Evolutionary conservation across 768 basidiomycete species (phyloP), one percentile per base, ranked within the genome.

Genomic region (Lactifluus pinguis): DNA sequence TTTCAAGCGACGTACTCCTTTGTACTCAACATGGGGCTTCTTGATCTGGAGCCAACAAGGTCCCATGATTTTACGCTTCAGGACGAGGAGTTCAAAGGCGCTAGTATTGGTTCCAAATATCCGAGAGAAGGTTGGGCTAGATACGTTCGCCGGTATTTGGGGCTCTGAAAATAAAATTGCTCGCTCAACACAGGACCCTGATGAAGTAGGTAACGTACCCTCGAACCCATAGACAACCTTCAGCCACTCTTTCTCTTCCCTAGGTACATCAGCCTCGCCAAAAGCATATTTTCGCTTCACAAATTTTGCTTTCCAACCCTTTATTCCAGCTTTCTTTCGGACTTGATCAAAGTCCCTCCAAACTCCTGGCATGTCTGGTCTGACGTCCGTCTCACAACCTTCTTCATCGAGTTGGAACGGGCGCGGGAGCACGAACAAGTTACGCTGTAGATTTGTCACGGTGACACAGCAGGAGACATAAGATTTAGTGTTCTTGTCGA

Each of bases 61-160:
- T 0, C 97, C 97, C 94, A 98, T 98, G 59, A 98, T 97, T 75
- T 95, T 97, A 36, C 94, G 84, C 72, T 98, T 98, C 49, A 98
- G 67, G 2, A 94, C 95, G 19, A 99, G 81, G 10, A 92, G 76
- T 71, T 98, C 97, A 67, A 99, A 99, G 0, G 95, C 88, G 55
- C 77, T 91, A 6, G 94, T 95, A 65, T 85, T 94, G 3, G 95
- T 89, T 13, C 97, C 97, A 66, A 98, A 89, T 11, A 98, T 85
- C 59, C 82, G 83, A 38, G 84, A 79, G 70, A 98, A 95, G 53
- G 90, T 95, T 9, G 89, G 85, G 50, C 90, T 92, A 44, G 81
- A 82, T 4, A 86, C 81, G 38, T 82, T 83, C 63, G 77, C 76
- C 0, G 92, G 88, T 21, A 99, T 77, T 60, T 83, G 80, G 7